A percentile compares a stretch with the other conserved stretches of the same genome.
Evolutionary conservation across 352 stramenopile genomes (phyloP).

Genomic region (Phytophthora meadii): DNA sequence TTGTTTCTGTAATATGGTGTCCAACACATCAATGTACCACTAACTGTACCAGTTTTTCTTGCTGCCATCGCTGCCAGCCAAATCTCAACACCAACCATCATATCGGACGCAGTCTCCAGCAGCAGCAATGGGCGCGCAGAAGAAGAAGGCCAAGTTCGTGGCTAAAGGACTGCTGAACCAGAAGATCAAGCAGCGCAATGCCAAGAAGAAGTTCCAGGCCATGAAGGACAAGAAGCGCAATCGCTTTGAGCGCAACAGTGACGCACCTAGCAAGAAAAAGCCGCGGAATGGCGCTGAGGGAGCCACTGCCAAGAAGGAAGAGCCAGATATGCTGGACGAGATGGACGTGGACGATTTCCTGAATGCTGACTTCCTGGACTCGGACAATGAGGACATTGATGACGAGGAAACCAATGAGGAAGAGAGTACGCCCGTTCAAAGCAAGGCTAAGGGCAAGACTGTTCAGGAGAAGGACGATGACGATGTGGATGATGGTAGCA

Average conservation of each 20-base stretch:
- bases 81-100: constrained; percentile 34
- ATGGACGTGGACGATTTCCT: constrained; percentile 91
- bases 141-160: constrained; percentile 92
- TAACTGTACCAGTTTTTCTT: constrained; percentile 1
- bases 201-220: constrained; percentile 81
- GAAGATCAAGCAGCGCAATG: constrained; percentile 90
- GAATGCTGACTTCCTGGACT: constrained; percentile 84
- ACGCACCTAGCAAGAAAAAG: constrained; percentile 65
- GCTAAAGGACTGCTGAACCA: constrained; percentile 77
- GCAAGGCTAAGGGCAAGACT: constrained; percentile 25
- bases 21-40: background rate
- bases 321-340: constrained; percentile 86
- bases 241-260: constrained; percentile 68
- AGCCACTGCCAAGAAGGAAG: constrained; percentile 50
- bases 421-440: constrained; percentile 12
- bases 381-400: constrained; percentile 53
- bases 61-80: constrained; percentile 19
- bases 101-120: constrained; percentile 28
- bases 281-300: constrained; percentile 35
- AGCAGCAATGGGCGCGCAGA: constrained; percentile 62
- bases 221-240: constrained; percentile 84
- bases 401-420: constrained; percentile 40
- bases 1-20: background rate
- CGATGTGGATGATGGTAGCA: constrained; percentile 56
- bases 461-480: constrained; percentile 52